Percentiles rank a stretch among this genome's conserved stretches.
Evolutionary conservation across 805 yeast species (phyloP).

Genomic region (Suhomyces sp.): DNA sequence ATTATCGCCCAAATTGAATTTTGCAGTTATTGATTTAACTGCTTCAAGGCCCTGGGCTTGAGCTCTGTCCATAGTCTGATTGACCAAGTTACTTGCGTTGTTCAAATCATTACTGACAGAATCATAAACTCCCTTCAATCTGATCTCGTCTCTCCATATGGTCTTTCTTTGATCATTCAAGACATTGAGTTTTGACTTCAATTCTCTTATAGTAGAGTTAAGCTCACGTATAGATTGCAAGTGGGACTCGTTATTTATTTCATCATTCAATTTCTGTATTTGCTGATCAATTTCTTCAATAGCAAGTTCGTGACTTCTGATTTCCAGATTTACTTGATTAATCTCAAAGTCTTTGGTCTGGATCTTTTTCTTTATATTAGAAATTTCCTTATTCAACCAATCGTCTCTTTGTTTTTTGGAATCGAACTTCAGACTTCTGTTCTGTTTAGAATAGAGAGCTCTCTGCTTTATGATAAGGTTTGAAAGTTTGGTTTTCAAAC

Average conservation of each 20-base stretch:
- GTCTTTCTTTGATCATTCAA: slow-evolving; percentile 65
- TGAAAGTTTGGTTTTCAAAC: slow-evolving; percentile 36
- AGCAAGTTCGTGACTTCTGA: slow-evolving; percentile 10
- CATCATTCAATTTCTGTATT: slow-evolving; percentile 20
- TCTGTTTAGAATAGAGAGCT: slow-evolving; percentile 64
- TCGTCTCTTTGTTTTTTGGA: slow-evolving; percentile 56
- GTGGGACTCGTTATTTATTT: slow-evolving; percentile 12
- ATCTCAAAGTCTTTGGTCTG: slow-evolving; percentile 22
- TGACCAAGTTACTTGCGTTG: slow-evolving; percentile 56
- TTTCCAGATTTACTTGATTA: slow-evolving; percentile 18
- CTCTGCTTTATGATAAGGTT: slow-evolving; percentile 53
- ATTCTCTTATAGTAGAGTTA: slow-evolving; percentile 35
- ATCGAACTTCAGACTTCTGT: slow-evolving; percentile 59
- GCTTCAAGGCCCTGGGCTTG: slow-evolving; percentile 67
- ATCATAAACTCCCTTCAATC: slow-evolving; percentile 52
- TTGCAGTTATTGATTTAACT: slow-evolving; percentile 59
- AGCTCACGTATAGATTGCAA: slow-evolving; percentile 13
- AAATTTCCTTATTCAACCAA: slow-evolving; percentile 61
- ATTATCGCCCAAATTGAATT: slow-evolving; percentile 53
- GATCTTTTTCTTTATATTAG: slow-evolving; percentile 28
- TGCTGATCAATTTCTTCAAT: slow-evolving; percentile 10
- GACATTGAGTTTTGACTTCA: slow-evolving; percentile 40
- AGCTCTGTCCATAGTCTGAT: slow-evolving; percentile 72
- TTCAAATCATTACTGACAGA: slow-evolving; percentile 54
- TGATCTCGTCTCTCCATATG: slow-evolving; percentile 78